These are phyloP conservation scores for Neopestalotiopsis sp. DNA, from an alignment of 2,329 filamentous ascomycete species.

Conservation along the genomic window DNA sequence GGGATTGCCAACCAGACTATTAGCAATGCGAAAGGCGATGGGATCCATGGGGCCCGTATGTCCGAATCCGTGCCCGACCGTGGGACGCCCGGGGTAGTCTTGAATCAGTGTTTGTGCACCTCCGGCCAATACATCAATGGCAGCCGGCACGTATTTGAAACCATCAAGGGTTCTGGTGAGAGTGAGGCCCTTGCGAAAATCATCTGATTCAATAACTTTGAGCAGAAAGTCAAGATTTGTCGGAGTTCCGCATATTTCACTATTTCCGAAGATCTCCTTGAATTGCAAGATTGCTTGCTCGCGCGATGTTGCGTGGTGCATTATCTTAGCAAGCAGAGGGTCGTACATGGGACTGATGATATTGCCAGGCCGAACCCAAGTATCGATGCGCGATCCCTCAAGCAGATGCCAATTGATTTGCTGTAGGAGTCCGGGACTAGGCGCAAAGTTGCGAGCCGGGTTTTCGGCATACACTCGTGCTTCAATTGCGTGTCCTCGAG, in stretches of 20 bases:
- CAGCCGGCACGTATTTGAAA: constrained; percentile 54
- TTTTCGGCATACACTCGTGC: constrained; percentile 52
- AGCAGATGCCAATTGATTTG: constrained; percentile 59
- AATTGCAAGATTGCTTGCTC: background rate
- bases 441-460: constrained; percentile 61
- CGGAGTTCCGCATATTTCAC: background rate
- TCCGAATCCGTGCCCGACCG: constrained; percentile 61
- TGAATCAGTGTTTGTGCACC: constrained; percentile 64
- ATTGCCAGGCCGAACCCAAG: constrained; percentile 64
- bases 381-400: constrained; percentile 60
- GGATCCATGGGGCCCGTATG: constrained; percentile 67
- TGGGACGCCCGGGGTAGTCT: constrained; percentile 62
- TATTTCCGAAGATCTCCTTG: background rate
- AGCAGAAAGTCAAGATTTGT: constrained; percentile 9
- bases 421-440: constrained; percentile 63
- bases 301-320: constrained; percentile 47
- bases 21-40: constrained; percentile 62
- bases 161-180: constrained; percentile 60
- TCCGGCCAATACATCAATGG: constrained; percentile 59
- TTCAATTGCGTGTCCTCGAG: constrained; percentile 42
- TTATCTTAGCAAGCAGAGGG: constrained; percentile 62
- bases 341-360: constrained; percentile 63
- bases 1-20: constrained; percentile 62
- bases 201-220: constrained; percentile 33
- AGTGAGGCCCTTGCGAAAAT: constrained; percentile 55